phyloP scores from a whole-genome alignment of 371 early-diverging fungal genomes.

The Dinochytrium kinnereticum region DNA sequence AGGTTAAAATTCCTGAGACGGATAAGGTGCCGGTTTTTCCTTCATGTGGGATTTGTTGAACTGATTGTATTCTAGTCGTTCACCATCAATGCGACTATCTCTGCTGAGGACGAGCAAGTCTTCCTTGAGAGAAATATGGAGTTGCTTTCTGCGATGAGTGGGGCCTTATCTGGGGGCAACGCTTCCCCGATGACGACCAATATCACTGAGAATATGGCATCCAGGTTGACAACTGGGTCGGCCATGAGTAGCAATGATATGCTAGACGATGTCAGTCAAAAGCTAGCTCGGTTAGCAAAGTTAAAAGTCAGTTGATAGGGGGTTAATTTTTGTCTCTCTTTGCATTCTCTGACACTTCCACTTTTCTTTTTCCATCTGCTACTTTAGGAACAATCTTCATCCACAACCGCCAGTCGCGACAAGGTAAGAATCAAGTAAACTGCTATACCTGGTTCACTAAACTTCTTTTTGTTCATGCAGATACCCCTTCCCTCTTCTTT shows the following conservation, averaged over 20 bases:
- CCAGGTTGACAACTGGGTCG: conserved; percentile 21
- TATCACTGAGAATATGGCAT: conserved; percentile 9
- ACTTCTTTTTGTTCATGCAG: neutral
- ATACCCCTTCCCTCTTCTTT: neutral
- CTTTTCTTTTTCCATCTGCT: neutral
- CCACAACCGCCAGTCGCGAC: conserved; percentile 6
- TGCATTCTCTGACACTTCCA: neutral
- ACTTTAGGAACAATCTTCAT: conserved; percentile 23
- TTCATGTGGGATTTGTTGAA: neutral
- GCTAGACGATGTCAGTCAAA: conserved; percentile 38
- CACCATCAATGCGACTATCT: conserved; percentile 52
- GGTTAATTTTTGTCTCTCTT: no score
- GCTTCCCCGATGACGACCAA: conserved; percentile 16
- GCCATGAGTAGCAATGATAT: conserved; percentile 33
- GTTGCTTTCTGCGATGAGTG: conserved; percentile 41
- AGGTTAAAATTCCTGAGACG: conserved; percentile 38
- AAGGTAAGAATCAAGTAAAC: no score
- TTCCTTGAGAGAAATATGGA: conserved; percentile 81
- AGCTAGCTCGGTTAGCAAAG: conserved; percentile 42
- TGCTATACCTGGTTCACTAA: neutral
- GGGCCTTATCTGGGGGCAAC: conserved; percentile 14
- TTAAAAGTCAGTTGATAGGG: conserved; percentile 41
- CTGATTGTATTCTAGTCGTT: conserved; percentile 43
- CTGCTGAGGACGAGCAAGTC: conserved; percentile 82
- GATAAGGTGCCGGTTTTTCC: conserved; percentile 23